Percentiles rank a stretch among this genome's conserved stretches.
phyloP scores from a whole-genome alignment of 352 stramenopile genomes.

The Ophiocytium majus region DNA sequence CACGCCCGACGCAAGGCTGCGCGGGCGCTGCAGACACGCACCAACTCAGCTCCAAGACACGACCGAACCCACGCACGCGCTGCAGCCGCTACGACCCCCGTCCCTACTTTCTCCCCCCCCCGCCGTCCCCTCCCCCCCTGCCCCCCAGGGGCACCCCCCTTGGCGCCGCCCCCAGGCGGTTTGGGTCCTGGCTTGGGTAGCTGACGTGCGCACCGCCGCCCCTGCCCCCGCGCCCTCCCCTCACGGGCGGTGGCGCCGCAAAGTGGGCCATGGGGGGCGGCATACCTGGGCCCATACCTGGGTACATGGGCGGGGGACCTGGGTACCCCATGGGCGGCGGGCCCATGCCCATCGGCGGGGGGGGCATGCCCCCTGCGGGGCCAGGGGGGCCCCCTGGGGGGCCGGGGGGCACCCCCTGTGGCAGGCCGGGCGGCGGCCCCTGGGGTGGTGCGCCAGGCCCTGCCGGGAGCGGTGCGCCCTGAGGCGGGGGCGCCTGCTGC shows the following conservation, averaged over 20 bases:
- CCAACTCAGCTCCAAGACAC: too few relatives aligned
- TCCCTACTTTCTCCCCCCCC: background rate
- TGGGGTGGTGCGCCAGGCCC: background rate
- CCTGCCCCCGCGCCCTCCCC: background rate
- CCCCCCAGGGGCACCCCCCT: background rate
- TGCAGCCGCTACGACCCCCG: too few relatives aligned
- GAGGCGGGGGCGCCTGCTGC: background rate
- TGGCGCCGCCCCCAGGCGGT: constrained; percentile 1
- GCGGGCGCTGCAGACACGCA: too few relatives aligned
- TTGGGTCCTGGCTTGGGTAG: constrained; percentile 20
- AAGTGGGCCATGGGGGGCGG: background rate
- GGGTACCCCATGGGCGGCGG: background rate
- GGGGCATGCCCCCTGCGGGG: background rate
- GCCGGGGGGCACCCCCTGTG: background rate
- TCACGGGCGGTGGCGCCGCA: background rate
- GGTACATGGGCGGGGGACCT: background rate
- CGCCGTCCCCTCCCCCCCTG: background rate
- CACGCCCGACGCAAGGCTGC: too few relatives aligned
- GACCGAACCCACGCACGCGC: too few relatives aligned
- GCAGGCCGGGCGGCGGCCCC: background rate
- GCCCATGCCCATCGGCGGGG: background rate
- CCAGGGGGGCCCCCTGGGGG: background rate
- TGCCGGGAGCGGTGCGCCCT: background rate
- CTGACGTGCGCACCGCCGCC: background rate
- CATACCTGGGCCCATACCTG: too few relatives aligned